Percentiles rank a stretch among this genome's conserved stretches.
Evolutionary conservation across 805 yeast genomes (phyloP).

Genomic region (Citeromyces matritensis): DNA sequence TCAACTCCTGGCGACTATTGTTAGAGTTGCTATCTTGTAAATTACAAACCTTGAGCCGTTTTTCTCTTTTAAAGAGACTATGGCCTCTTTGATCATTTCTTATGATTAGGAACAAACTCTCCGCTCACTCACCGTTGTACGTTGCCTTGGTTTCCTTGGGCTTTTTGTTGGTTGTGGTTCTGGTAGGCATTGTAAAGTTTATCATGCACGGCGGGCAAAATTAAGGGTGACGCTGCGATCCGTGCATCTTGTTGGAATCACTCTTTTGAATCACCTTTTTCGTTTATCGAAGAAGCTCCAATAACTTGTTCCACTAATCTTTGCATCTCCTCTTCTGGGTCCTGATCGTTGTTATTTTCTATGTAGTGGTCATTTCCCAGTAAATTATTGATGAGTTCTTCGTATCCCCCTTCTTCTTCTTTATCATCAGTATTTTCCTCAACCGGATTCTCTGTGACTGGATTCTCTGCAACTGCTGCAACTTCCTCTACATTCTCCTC

Average conservation of each 20-base stretch:
- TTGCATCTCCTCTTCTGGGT: no score
- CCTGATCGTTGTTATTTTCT: no score
- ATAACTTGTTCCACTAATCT: no score
- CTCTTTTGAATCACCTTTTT: no score
- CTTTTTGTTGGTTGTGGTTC: conserved; percentile 11
- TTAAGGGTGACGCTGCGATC: background rate
- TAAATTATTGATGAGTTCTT: no score
- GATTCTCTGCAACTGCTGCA: no score
- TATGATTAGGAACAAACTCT: background rate
- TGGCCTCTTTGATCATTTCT: conserved; percentile 58
- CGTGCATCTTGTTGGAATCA: background rate
- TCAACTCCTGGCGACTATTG: conserved; percentile 67
- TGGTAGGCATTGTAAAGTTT: conserved; percentile 18
- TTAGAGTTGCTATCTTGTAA: background rate
- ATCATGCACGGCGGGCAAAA: background rate
- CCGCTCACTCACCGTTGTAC: conserved; percentile 27
- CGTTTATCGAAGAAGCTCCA: no score
- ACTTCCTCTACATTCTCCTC: no score
- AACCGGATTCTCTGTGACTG: no score
- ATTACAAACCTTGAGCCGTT: conserved; percentile 54
- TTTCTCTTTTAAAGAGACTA: conserved; percentile 60
- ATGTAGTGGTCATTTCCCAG: no score
- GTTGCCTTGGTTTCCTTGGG: conserved; percentile 18
- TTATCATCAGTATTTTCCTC: no score
- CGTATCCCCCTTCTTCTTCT: no score